phyloP scores from a whole-genome alignment of 2,329 filamentous ascomycete species.

The Ceratocystis cacaofunesta region DNA sequence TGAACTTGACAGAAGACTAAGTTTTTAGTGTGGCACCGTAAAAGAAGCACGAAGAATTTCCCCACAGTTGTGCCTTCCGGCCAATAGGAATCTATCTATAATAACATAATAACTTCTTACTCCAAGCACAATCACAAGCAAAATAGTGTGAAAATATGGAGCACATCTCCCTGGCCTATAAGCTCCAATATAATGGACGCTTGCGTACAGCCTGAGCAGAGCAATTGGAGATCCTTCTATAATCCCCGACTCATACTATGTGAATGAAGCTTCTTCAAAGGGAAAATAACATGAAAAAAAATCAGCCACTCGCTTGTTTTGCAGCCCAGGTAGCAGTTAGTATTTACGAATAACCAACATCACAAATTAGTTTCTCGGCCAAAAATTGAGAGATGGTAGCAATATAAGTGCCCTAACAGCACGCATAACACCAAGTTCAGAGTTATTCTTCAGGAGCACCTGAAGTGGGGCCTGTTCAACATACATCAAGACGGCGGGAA shows the following conservation, averaged over 20 bases:
- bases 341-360: neutral
- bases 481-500: neutral
- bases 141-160: neutral
- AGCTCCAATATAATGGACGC: no score
- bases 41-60: neutral
- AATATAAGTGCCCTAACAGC: neutral
- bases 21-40: neutral
- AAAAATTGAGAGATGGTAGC: neutral
- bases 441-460: neutral
- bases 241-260: neutral
- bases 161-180: neutral
- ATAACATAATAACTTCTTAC: neutral
- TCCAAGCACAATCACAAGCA: neutral
- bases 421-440: neutral
- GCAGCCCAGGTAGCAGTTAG: neutral
- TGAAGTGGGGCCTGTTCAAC: neutral
- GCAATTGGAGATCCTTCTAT: no score
- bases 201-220: no score
- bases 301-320: no score
- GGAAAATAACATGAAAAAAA: neutral
- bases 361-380: neutral
- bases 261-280: neutral
- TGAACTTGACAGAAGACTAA: no score
- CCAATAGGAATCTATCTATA: neutral
- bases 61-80: neutral